phyloP scores from a whole-genome alignment of 2,329 filamentous ascomycete species.

The Ilyonectria sp. region DNA sequence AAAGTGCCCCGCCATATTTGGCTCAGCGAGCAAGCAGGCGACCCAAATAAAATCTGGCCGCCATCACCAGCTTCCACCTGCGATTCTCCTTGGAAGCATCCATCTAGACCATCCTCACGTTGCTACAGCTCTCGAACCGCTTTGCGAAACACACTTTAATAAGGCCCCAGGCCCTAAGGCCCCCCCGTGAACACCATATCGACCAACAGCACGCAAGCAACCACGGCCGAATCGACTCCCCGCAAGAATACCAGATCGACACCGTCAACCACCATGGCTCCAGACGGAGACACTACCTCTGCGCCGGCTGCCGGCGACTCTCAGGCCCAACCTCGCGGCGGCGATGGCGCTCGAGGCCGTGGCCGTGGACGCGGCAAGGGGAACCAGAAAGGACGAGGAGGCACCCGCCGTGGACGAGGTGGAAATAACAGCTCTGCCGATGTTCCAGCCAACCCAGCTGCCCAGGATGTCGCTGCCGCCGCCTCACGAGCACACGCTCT shows the following conservation, averaged over 20 bases:
- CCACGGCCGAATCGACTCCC: slow-evolving; percentile 1
- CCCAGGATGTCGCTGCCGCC: slow-evolving; percentile 50
- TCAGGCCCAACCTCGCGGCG: slow-evolving; percentile 39
- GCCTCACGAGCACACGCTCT: slow-evolving; percentile 56
- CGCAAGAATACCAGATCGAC: slow-evolving; percentile 6
- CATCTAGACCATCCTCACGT: slow-evolving; percentile 1
- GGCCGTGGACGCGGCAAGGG: slow-evolving; percentile 61
- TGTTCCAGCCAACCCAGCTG: slow-evolving; percentile 48
- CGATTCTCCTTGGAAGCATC: slow-evolving; percentile 11
- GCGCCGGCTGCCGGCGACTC: slow-evolving; percentile 37
- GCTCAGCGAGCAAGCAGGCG: slow-evolving; percentile 15
- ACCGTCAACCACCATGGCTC: slow-evolving; percentile 35
- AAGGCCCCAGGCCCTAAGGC: slow-evolving; percentile 11
- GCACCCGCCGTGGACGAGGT: slow-evolving; percentile 51
- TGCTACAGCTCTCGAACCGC: background rate
- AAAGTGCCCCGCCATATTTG: slow-evolving; percentile 45
- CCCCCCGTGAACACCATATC: background rate
- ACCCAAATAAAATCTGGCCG: slow-evolving; percentile 46
- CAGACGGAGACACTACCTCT: slow-evolving; percentile 33
- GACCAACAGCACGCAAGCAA: slow-evolving; percentile 5
- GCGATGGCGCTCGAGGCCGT: slow-evolving; percentile 53
- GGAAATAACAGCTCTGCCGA: slow-evolving; percentile 42
- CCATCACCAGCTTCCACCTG: slow-evolving; percentile 38
- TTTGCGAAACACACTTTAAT: background rate
- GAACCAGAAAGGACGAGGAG: slow-evolving; percentile 56